Evolutionary conservation across 164 flowering plant genomes (phyloP), one percentile per base, ranked within the genome.

Genomic region (Dillenia suffruticosa): DNA sequence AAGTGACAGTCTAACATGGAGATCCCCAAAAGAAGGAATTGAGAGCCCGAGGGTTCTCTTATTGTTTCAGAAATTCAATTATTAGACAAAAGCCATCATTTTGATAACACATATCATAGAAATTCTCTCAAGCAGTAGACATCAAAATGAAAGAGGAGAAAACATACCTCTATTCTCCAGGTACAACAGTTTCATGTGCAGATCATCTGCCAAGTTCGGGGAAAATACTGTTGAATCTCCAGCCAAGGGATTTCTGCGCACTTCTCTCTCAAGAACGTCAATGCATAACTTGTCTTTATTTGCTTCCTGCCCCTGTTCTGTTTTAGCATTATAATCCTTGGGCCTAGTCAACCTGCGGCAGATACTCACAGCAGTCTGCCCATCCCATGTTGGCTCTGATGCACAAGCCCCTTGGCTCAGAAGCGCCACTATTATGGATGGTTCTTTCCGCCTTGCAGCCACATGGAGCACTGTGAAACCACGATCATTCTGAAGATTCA

Each of bases 391-490:
- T 32, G 63, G 57, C 22, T 77, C 88, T 12, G 73, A 78, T 43
- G 79, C 83, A 75, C 59, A 59, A 13, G 91, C 95, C 9, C 88
- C 89, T 56, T 77, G 82, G 2, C 51, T 68, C 63, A 88, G 65
- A 63, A 88, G 80, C 5, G 82, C 58, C 17, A 86, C 79, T n/a
- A 88, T 77, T 1, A 88, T 67, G 1, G 85, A 75, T 19, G 92
- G 92, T 48, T 84, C 92, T 65, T 75, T 84, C 2, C 92, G 80
- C 79, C 72, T 81, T 10, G 90, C 96, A 72, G 90, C 96, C 46
- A 88, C 68, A 46, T 88, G 95, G 12, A 88, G 84, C 24, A 83
- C 89, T 0, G 91, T 75, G 66, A 78, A 76, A 15, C 91, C 95
- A 15, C 88, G 72, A 4, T 72, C 15, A 65, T 81, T 80, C 54